Base-by-base conservation (phyloP, 148 eudicot species). In the Gaultheria prostrata region DNA sequence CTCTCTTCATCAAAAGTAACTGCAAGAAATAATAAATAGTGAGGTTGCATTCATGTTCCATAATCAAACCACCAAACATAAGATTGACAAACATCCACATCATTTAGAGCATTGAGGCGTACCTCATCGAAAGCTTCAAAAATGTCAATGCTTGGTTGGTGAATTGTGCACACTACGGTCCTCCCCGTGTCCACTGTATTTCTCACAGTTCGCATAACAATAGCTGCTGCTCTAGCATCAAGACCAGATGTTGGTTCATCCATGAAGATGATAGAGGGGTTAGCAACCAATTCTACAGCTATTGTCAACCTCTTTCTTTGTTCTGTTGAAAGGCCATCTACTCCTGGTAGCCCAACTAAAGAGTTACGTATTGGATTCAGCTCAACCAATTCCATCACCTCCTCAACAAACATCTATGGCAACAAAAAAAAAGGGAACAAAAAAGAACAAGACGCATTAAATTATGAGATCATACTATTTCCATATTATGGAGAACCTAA, bases 171-270 rank as follows among this genome's bases (percentile, higher is more conserved):
- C 18, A 93, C 93, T 67, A 93, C 95, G 20, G 97, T 93, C 83
- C 97, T 89, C 53, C 97, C 97, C 26, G 95, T 93, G 49, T 93
- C 89, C 46, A 91, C 95, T 0, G 94, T 94, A 77, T 91, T 94
- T 85, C 98, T 89, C 76, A 92, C 92, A 24, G 98, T 87, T 28
- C 93, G 91, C 95, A 94, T 94, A 15, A 94, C 98, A 83, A 92
- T 93, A 13, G 98, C 98, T 49, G 98, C 98, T 78, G 98, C 97
- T 87, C 98, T 88, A 32, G 98, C 98, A 87, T 94, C 98, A 82
- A 94, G 97, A 14, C 98, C 98, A 49, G 98, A 94, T 32, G 98
- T 94, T 21, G 98, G 98, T 78, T 94, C 98, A 85, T 94, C 98
- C 98, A 94, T 90, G 86, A 94, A 94, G 61, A 94, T 94, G 33